Evolutionary conservation across 108 stramenopile species (phyloP).

Genomic region (Schizochytrium sp.): DNA sequence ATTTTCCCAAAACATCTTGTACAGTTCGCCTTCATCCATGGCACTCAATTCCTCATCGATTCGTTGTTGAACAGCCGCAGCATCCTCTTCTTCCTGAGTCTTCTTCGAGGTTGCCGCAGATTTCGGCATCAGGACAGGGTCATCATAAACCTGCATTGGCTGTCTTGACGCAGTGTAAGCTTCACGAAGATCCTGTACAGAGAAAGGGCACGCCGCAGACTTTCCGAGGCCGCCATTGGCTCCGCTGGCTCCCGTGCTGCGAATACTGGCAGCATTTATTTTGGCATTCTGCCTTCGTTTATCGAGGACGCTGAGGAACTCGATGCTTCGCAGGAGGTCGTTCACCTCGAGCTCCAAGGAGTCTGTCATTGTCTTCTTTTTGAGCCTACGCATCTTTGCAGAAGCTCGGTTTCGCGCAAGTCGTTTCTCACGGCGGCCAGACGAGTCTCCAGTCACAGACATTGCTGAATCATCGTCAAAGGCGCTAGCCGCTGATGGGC

Average conservation of each 20-base stretch:
- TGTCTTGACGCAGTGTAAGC: conserved; percentile 17
- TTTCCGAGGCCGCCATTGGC: not conserved
- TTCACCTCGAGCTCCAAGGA: conserved; percentile 51
- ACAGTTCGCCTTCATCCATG: not conserved
- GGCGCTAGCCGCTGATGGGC: not conserved
- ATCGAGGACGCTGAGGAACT: conserved; percentile 15
- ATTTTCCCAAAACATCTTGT: not conserved
- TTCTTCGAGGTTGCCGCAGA: conserved; percentile 3
- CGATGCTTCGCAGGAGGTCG: conserved; percentile 44
- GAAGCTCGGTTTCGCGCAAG: conserved; percentile 52
- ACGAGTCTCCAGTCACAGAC: conserved; percentile 21
- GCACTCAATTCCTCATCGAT: not conserved
- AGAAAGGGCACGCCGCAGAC: not conserved
- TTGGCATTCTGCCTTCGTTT: not conserved
- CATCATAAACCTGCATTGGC: not conserved
- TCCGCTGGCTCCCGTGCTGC: not conserved
- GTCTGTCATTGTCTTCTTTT: conserved; percentile 45
- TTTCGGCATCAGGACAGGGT: not conserved
- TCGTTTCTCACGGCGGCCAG: conserved; percentile 14
- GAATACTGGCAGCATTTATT: not conserved
- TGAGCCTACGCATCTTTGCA: conserved; percentile 57
- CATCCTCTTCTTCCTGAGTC: conserved; percentile 2
- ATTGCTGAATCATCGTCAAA: conserved; percentile 1
- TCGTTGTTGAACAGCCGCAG: conserved; percentile 1
- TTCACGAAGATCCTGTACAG: not conserved